Evolutionary conservation across 164 flowering plant genomes (phyloP).

Genomic region (Akebia trifoliata): DNA sequence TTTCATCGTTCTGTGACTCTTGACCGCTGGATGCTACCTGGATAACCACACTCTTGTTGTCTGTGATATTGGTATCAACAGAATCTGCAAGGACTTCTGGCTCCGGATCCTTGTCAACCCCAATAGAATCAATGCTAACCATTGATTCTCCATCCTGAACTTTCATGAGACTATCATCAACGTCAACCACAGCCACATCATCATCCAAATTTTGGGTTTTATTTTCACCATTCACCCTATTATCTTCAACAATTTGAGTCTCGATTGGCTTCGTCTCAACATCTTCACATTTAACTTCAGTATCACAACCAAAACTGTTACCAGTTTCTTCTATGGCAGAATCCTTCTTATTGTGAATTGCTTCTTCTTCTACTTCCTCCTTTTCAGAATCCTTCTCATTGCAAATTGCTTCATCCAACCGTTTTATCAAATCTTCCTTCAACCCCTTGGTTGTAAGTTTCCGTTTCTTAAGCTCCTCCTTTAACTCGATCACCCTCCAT

Average conservation of each 20-base stretch:
- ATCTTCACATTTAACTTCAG: constrained; percentile 11
- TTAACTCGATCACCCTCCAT: constrained; percentile 88
- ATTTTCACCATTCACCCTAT: constrained; percentile 6
- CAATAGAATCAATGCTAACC: constrained; percentile 13
- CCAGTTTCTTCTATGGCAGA: constrained; percentile 11
- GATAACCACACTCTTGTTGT: constrained; percentile 24
- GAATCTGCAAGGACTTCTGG: constrained; percentile 18
- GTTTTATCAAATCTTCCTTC: constrained; percentile 74
- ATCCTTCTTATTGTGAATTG: not conserved
- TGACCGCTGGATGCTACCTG: constrained; percentile 22
- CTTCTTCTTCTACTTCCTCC: constrained; percentile 3
- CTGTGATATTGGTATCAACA: constrained; percentile 21
- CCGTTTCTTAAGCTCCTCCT: constrained; percentile 83
- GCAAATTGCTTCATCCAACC: constrained; percentile 62
- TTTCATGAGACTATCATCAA: constrained; percentile 17
- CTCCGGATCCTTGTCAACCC: constrained; percentile 17
- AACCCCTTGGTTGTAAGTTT: constrained; percentile 59
- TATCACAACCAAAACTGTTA: constrained; percentile 24
- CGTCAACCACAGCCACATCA: constrained; percentile 21
- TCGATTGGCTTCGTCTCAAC: constrained; percentile 10
- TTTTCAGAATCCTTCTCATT: constrained; percentile 34
- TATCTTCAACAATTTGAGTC: constrained; percentile 16
- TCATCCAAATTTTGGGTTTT: constrained; percentile 19
- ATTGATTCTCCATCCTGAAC: constrained; percentile 19
- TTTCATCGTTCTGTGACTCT: constrained; percentile 26